Conservation (phyloP, 148 eudicot genomes). For the Heliosperma pusillum region DNA sequence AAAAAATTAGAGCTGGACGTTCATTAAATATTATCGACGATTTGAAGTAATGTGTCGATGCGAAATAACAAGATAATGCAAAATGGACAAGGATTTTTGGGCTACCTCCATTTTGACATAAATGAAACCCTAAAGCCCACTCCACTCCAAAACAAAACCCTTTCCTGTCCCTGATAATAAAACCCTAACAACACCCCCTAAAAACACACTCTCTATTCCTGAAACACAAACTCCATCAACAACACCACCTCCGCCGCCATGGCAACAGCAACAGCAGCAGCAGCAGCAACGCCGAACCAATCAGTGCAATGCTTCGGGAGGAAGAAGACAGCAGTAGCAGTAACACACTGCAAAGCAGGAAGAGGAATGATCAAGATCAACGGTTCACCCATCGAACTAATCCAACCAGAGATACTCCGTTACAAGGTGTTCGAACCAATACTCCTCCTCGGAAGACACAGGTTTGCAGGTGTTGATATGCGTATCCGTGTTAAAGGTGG, state of each 20-base stretch:
- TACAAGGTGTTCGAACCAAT: slow-evolving; percentile 22
- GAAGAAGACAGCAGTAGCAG: slow-evolving; percentile 17
- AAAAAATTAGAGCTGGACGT: no score
- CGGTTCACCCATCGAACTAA: slow-evolving; percentile 17
- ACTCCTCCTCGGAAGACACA: slow-evolving; percentile 7
- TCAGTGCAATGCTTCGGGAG: slow-evolving; percentile 21
- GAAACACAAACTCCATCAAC: background rate
- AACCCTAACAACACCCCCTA: no score
- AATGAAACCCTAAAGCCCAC: no score
- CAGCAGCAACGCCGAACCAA: background rate
- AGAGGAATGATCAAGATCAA: slow-evolving; percentile 9
- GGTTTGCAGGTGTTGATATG: slow-evolving; percentile 15
- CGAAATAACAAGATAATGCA: no score
- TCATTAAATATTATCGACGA: no score
- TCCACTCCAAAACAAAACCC: no score
- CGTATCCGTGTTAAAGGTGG: slow-evolving; percentile 16
- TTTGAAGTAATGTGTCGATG: no score
- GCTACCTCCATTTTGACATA: no score
- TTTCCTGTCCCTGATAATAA: no score
- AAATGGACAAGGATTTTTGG: no score
- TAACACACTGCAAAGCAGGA: slow-evolving; percentile 19
- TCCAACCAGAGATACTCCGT: slow-evolving; percentile 19
- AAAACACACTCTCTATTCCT: no score
- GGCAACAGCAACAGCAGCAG: slow-evolving; percentile 8
- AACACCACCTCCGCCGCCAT: background rate